Conservation (phyloP, 2,329 filamentous ascomycete species). For the Herpomyces periplanetae region DNA sequence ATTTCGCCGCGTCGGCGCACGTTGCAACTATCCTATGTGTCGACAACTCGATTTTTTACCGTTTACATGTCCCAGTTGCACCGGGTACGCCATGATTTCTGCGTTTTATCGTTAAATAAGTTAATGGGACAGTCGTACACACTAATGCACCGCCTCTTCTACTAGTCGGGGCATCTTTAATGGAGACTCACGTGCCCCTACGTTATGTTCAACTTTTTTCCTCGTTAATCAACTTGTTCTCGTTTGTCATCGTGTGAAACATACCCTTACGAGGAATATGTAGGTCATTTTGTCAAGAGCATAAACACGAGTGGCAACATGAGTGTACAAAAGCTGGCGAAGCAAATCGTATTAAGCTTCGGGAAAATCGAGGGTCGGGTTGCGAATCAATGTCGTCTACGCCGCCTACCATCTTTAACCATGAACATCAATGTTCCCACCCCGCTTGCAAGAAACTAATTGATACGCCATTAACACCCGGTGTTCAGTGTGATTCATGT, state of each 20-base stretch:
- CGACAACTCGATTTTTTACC: constrained; percentile 84
- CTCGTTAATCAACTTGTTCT: constrained; percentile 3
- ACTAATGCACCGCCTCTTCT: too few relatives aligned
- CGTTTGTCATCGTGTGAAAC: constrained; percentile 12
- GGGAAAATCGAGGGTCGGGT: constrained; percentile 5
- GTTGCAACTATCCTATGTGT: constrained; percentile 72
- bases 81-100: constrained; percentile 8
- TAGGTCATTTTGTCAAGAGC: constrained; percentile 61
- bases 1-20: too few relatives aligned
- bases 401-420: constrained; percentile 16
- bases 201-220: constrained; percentile 2
- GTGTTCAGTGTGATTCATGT: constrained; percentile 28
- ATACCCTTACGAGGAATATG: too few relatives aligned
- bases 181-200: constrained; percentile 1
- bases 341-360: constrained; percentile 7
- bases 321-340: constrained; percentile 17
- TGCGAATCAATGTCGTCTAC: constrained; percentile 6
- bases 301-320: constrained; percentile 25
- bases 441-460: constrained; percentile 25
- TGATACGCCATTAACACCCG: constrained; percentile 23
- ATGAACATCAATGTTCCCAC: constrained; percentile 26
- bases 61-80: constrained; percentile 67
- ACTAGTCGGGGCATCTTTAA: too few relatives aligned
- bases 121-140: too few relatives aligned
- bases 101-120: too few relatives aligned